Base-by-base conservation (phyloP, 73 alveolate species). In the Paramecium caudatum region DNA sequence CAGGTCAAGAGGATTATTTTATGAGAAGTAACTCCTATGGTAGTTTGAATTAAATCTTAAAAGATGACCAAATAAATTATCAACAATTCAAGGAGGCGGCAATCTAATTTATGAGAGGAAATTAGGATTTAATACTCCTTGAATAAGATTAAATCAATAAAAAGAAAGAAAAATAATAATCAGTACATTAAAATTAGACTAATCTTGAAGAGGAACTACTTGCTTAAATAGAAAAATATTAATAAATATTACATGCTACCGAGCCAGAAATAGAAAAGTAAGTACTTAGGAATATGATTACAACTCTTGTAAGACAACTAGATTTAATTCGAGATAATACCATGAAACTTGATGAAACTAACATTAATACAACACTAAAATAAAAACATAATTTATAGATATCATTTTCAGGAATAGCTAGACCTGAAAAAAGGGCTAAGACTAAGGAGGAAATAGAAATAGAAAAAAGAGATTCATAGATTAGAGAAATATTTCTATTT, bases 191-290 rank as follows among this genome's bases (percentile, higher is more conserved):
- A 33, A 33, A 4, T 32, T 9, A 4, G 3, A 45, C 43, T 12
- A 74, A 74, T 74, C 43, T 74, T 41, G 88, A 74, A 23, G 88
- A 74, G 21, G 88, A 74, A 41, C 88, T 74, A 0, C 33, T 74
- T 34, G 25, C 36, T 21, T 21, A 74, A 74, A 74, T 74, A 7
- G 88, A 74, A 16, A 74, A 74, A 19, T 74, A 74, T 45, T 16
- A 74, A 43, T 13, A 43, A 45, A 37, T 74, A 9, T 43, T 74
- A 23, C 32, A 36, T 41, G 6, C 41, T 8, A 74, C 62, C 21
- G 88, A 74, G 1, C 43, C 65, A 9, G 88, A 74, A 19, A 74
- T 74, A 0, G 88, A 74, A 21, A 74, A 43, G 25, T 21, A 74
- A 13, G 65, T 74, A 9, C 15, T 74, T 0, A 74, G 88, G 30